A percentile compares a stretch with the other conserved stretches of the same genome.
phyloP scores from a whole-genome alignment of 2,329 filamentous ascomycete species.

The Arthroderma sp. region DNA sequence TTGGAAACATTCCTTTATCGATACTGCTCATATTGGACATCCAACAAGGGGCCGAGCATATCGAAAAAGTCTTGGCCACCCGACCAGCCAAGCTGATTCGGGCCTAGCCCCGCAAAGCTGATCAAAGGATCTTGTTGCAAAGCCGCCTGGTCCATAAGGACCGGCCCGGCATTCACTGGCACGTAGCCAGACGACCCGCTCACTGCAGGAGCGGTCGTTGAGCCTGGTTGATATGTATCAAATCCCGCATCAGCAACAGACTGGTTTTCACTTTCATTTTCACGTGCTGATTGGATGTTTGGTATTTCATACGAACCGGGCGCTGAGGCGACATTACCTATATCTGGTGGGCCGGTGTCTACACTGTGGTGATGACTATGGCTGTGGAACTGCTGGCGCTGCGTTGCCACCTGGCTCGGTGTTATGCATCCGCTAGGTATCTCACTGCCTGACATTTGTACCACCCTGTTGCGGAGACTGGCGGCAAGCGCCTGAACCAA shows the following conservation, averaged over 20 bases:
- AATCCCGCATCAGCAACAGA: constrained; percentile 4
- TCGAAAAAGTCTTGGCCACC: constrained; percentile 15
- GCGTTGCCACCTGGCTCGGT: constrained; percentile 6
- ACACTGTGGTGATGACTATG: constrained; percentile 1
- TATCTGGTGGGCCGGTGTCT: background rate
- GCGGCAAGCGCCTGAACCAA: constrained; percentile 10
- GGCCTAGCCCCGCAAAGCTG: constrained; percentile 12
- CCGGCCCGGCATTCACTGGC: constrained; percentile 4
- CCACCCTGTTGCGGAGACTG: constrained; percentile 10
- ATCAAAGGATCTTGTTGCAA: constrained; percentile 13
- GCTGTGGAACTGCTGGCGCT: constrained; percentile 6
- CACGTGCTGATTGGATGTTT: constrained; percentile 1
- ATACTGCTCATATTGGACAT: constrained; percentile 14
- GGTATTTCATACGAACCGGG: constrained; percentile 1
- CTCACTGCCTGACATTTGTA: constrained; percentile 4
- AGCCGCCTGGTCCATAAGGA: constrained; percentile 1
- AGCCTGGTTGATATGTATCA: constrained; percentile 2
- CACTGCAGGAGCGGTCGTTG: constrained; percentile 3
- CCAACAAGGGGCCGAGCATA: constrained; percentile 13
- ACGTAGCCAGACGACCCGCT: constrained; percentile 6
- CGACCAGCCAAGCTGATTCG: constrained; percentile 14
- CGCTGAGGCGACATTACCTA: no score
- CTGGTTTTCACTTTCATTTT: constrained; percentile 1
- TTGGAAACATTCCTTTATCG: constrained; percentile 2
- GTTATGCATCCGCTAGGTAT: constrained; percentile 9